Conservation (phyloP, 768 basidiomycete species). For the Asterophora lycoperdoides region DNA sequence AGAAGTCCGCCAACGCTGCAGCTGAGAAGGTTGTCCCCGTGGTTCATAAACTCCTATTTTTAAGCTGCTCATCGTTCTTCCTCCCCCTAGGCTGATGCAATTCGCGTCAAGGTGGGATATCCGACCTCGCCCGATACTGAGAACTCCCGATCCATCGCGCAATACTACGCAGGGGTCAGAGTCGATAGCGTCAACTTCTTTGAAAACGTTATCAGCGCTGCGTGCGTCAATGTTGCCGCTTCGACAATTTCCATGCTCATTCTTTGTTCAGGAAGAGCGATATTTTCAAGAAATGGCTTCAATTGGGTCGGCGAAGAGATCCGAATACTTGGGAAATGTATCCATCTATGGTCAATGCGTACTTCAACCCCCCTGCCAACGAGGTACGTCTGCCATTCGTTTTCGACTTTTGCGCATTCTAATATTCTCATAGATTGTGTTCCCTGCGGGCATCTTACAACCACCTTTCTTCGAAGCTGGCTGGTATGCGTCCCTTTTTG, state of each 20-base stretch:
- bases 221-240: slow-evolving; percentile 30
- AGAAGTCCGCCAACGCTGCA: slow-evolving; percentile 73
- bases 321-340: slow-evolving; percentile 82
- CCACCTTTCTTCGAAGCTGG: slow-evolving; percentile 84
- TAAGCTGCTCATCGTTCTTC: slow-evolving; percentile 9
- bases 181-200: slow-evolving; percentile 73
- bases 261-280: slow-evolving; percentile 45
- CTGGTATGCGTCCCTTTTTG: slow-evolving; percentile 45
- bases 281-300: slow-evolving; percentile 66
- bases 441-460: slow-evolving; percentile 93
- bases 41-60: no score
- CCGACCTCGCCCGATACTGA: slow-evolving; percentile 82
- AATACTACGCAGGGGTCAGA: slow-evolving; percentile 70
- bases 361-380: slow-evolving; percentile 82
- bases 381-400: slow-evolving; percentile 48
- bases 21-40: slow-evolving; percentile 62
- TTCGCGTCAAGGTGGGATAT: slow-evolving; percentile 91
- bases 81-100: slow-evolving; percentile 58
- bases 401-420: neutral
- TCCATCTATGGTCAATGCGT: slow-evolving; percentile 83
- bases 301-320: slow-evolving; percentile 67
- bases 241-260: neutral
- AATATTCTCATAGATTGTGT: slow-evolving; percentile 61
- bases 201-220: slow-evolving; percentile 69
- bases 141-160: slow-evolving; percentile 59